phyloP scores from a whole-genome alignment of 805 yeast genomes.

The Wickerhamomyces alni region DNA sequence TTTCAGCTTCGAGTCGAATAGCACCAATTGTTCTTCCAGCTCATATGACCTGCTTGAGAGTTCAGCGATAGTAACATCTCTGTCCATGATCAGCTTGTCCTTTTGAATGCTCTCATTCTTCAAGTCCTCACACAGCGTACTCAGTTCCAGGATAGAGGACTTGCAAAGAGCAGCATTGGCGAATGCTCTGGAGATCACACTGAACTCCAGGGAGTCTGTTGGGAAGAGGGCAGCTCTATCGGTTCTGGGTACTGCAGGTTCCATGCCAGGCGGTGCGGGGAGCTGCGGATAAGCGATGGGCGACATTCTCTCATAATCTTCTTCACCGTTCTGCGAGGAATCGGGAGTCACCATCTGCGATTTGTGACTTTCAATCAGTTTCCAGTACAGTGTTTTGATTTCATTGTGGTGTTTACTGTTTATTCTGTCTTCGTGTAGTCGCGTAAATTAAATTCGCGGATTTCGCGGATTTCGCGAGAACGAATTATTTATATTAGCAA shows the following conservation, averaged over 20 bases:
- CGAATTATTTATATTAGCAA: too few species aligned
- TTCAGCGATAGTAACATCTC: not conserved
- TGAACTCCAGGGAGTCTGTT: not conserved
- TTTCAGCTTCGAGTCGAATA: not conserved
- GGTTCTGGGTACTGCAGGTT: not conserved
- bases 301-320: too few species aligned
- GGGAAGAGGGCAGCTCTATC: conserved; percentile 1
- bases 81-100: not conserved
- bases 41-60: not conserved
- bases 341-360: too few species aligned
- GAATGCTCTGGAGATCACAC: not conserved
- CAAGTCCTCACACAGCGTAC: not conserved
- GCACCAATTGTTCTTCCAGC: not conserved
- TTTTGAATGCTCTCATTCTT: not conserved
- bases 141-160: not conserved
- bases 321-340: too few species aligned
- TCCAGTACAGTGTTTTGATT: too few species aligned
- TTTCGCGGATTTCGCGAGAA: too few species aligned
- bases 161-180: not conserved
- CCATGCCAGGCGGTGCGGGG: not conserved
- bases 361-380: too few species aligned
- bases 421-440: too few species aligned
- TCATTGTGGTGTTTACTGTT: too few species aligned
- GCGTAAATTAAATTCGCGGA: too few species aligned
- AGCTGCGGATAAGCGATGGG: not conserved